Evolutionary conservation across 2,329 filamentous ascomycete genomes (phyloP), one percentile per base, ranked within the genome.

Genomic region (Cladosporium sp.): DNA sequence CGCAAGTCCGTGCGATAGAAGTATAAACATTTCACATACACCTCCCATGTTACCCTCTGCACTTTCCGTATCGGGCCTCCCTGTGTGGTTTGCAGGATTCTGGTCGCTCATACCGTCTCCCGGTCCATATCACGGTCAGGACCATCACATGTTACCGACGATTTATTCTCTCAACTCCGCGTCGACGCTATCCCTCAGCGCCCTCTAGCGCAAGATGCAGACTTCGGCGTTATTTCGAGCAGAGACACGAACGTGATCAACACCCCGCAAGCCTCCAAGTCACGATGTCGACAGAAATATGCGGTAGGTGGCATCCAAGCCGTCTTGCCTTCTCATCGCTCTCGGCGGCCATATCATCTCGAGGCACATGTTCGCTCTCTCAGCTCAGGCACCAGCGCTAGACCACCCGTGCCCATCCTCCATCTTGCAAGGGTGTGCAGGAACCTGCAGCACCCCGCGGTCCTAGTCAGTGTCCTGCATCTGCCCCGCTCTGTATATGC

Each of bases 211-310:
- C 35, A 36, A 40, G 45, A 48, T 22, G 45, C 29, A 48, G 19
- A 22, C 43, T 47, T n/a, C 35, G 38, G 29, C 33, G 22, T 30
- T 30, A 39, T 29, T 27, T 5, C 4, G 22, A 27, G 22, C 4
- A 27, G 5, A 4, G 9, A 33, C 36, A 48, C 18, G 35, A 48
- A 35, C 45, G 36, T 39, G 36, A 48, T 33, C 5, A 18, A 15
- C 45, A 39, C 45, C 45, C 45, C 45, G 45, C 45, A 48, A 39
- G 25, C 45, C 7, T 32, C n/a, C 29, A 25, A 32, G 45, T 48
- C 45, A 48, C 45, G 27, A 35, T 48, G 45, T 40, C 25, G 45
- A 38, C 43, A 47, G 11, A 19, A 13, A 11, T 25, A 39, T 48
- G 45, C 45, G 40, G 35, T 25, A 12, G 15, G 22, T 12, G 13